phyloP scores from a whole-genome alignment of 768 basidiomycete species.

The Strobilomyces confusus region DNA sequence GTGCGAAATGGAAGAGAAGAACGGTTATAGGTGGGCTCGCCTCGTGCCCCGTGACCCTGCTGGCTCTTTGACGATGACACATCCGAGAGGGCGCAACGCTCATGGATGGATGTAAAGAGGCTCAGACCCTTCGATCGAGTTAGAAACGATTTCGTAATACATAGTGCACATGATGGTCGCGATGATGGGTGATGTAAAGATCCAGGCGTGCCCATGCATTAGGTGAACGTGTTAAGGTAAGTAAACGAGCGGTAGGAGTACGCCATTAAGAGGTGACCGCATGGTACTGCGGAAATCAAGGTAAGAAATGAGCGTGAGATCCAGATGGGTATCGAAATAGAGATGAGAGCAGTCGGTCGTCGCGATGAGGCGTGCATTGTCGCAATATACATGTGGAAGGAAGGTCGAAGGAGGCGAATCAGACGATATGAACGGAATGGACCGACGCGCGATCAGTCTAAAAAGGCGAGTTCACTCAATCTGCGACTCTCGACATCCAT shows the following conservation, averaged over 20 bases:
- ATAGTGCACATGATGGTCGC: background rate
- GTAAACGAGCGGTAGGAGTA: constrained; percentile 1
- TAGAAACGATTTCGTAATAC: background rate
- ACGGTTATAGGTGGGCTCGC: background rate
- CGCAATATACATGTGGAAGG: constrained; percentile 1
- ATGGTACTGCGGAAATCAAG: constrained; percentile 6
- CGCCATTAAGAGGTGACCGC: constrained; percentile 1
- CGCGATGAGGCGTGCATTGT: constrained; percentile 1
- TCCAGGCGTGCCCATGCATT: background rate
- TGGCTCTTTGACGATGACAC: too few relatives aligned
- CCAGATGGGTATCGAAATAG: constrained; percentile 2
- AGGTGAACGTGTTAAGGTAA: background rate
- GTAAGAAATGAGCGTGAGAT: constrained; percentile 13
- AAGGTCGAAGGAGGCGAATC: background rate
- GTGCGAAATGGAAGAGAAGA: background rate
- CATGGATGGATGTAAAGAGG: background rate
- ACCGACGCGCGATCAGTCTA: constrained; percentile 30
- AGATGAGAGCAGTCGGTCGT: background rate
- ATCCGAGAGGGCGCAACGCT: background rate
- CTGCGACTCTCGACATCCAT: constrained; percentile 66
- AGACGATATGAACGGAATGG: background rate
- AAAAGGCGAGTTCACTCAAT: constrained; percentile 70
- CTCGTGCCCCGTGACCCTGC: background rate
- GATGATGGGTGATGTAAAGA: background rate
- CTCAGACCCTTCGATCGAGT: background rate